Evolutionary conservation across 148 eudicot genomes (phyloP).

Genomic region (Limonium bicolor): DNA sequence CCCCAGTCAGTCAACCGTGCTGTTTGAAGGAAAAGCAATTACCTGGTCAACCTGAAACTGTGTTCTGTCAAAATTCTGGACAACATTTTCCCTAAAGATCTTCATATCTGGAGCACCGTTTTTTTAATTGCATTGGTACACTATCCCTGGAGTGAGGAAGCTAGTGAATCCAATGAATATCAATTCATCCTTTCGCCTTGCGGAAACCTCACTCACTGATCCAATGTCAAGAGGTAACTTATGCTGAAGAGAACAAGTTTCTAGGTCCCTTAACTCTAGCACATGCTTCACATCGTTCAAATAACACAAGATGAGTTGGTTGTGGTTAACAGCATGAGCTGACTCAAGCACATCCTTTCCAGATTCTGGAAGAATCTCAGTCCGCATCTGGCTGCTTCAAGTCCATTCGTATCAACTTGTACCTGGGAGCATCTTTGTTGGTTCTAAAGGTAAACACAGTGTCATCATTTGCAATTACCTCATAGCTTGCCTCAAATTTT

Average conservation of each 20-base stretch:
- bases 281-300: slow-evolving; percentile 76
- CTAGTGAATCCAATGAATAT: slow-evolving; percentile 63
- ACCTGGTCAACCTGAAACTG: slow-evolving; percentile 79
- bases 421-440: slow-evolving; percentile 82
- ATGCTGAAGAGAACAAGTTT: slow-evolving; percentile 49
- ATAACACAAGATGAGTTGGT: slow-evolving; percentile 63
- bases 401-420: slow-evolving; percentile 79
- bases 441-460: slow-evolving; percentile 72
- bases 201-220: slow-evolving; percentile 56
- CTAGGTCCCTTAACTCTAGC: slow-evolving; percentile 71
- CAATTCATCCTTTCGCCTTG: slow-evolving; percentile 42
- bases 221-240: slow-evolving; percentile 85
- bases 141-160: slow-evolving; percentile 80
- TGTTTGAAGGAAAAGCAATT: neutral
- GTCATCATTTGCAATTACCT: slow-evolving; percentile 61
- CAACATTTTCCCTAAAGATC: slow-evolving; percentile 66
- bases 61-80: slow-evolving; percentile 72
- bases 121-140: slow-evolving; percentile 55
- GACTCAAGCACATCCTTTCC: slow-evolving; percentile 84
- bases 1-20: neutral
- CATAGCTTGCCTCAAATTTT: slow-evolving; percentile 68
- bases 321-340: slow-evolving; percentile 52
- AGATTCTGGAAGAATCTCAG: slow-evolving; percentile 54
- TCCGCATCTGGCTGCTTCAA: slow-evolving; percentile 68
- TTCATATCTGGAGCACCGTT: slow-evolving; percentile 42